A percentile compares a stretch with the other conserved stretches of the same genome.
Conservation (phyloP, 768 basidiomycete species). For the Pisolithus marmoratus region DNA sequence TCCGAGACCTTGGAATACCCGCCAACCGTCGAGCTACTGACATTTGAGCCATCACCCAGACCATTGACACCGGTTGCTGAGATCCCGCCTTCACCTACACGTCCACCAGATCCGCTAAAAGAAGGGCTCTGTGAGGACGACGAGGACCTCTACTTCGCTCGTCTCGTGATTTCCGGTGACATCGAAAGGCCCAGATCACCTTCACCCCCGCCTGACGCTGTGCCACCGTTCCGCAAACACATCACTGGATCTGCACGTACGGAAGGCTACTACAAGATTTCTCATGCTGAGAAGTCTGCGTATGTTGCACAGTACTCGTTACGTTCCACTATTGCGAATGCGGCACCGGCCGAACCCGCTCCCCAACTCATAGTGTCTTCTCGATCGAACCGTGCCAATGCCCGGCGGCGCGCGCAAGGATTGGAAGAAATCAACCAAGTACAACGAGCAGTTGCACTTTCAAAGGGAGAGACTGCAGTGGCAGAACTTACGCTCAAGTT, state of each 20-base stretch:
- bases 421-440: conserved; percentile 94
- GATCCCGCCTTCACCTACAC: conserved; percentile 35
- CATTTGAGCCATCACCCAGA: conserved; percentile 39
- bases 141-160: conserved; percentile 81
- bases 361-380: conserved; percentile 64
- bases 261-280: conserved; percentile 94
- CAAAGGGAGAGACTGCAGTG: conserved; percentile 67
- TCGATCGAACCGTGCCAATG: conserved; percentile 87
- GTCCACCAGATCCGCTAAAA: conserved; percentile 48
- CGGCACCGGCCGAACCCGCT: conserved; percentile 37
- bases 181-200: conserved; percentile 18
- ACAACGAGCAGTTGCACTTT: conserved; percentile 70
- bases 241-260: conserved; percentile 84
- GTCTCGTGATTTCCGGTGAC: conserved; percentile 27
- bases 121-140: conserved; percentile 74
- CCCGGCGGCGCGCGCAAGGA: conserved; percentile 84
- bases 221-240: conserved; percentile 65
- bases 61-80: conserved; percentile 48
- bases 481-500: conserved; percentile 86
- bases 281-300: conserved; percentile 82
- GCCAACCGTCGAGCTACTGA: conserved; percentile 43
- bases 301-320: conserved; percentile 88
- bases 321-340: conserved; percentile 43
- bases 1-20: conserved; percentile 46
- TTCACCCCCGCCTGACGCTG: conserved; percentile 35